Evolutionary conservation across 2,329 filamentous ascomycete species (phyloP), one percentile per base, ranked within the genome.

Genomic region (Pseudocercospora macadamiae): DNA sequence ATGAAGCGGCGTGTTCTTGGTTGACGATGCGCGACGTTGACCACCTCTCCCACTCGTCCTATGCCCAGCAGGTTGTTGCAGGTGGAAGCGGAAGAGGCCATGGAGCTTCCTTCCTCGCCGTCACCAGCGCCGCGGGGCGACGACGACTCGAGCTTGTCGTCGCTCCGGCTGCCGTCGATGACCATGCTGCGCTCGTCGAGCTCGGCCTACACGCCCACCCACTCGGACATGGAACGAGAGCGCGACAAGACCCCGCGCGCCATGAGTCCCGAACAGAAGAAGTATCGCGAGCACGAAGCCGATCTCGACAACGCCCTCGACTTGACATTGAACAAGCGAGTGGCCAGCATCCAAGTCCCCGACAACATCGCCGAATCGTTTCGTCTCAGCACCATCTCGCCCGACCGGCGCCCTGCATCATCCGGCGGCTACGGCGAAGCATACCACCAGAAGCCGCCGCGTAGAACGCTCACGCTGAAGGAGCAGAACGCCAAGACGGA

Each of bases 401-500:
- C 57, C 37, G 53, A 56, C 39, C 48, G 57, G 9, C 57, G 57
- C 10, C 57, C 57, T 32, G 57, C 57, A 4, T 60, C 57, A 4
- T 60, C 57, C 2, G 57, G 57, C 32, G 57, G 57, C 57, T 60
- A 60, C 32, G 57, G 53, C 45, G 57, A 60, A 25, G 57, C 57
- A 12, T 52, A 55, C 32, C 57, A 53, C 28, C 55, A 56, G 30
- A 54, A 54, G 48, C 47, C 39, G 36, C 60, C 69, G 12, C 69
- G 70, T 59, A 70, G 68, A 57, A 71, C 70, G 37, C 70, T 99
- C 76, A 97, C 95, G 0, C 79, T 99, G 37, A 97, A 97, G 74
- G 95, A 99, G 75, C 95, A 99, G 75, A 96, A 93, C 72, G 96
- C 89, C 76, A 97, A 93, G 12, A 97, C 99, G 64, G 95, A 99